These are phyloP conservation scores for Serendipita sp. DNA, from an alignment of 768 basidiomycete species.

Conservation along the genomic window DNA sequence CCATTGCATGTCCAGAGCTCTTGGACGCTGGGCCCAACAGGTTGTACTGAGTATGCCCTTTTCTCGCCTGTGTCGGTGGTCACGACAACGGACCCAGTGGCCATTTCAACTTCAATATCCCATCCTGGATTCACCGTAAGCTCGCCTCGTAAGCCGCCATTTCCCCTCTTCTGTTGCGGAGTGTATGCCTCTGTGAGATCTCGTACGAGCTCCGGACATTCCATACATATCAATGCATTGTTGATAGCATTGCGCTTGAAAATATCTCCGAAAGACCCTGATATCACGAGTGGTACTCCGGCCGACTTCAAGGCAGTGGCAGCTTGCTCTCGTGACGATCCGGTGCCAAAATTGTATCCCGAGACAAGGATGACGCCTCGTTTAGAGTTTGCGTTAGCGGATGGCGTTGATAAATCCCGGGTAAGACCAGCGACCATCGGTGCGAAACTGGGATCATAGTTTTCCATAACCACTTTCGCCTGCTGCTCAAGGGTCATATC, in stretches of 20 bases:
- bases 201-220: constrained; percentile 74
- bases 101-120: constrained; percentile 48
- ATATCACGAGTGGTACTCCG: constrained; percentile 81
- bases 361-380: constrained; percentile 68
- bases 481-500: constrained; percentile 92
- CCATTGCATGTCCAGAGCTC: constrained; percentile 95
- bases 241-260: constrained; percentile 99
- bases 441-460: constrained; percentile 87
- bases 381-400: constrained; percentile 21
- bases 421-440: constrained; percentile 41
- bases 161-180: constrained; percentile 55
- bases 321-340: constrained; percentile 95
- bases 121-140: constrained; percentile 67
- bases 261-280: constrained; percentile 98
- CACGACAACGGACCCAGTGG: constrained; percentile 51
- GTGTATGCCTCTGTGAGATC: constrained; percentile 68
- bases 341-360: constrained; percentile 98
- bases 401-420: constrained; percentile 7
- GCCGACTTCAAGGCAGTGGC: constrained; percentile 93
- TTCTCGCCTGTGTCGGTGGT: constrained; percentile 30
- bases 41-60: constrained; percentile 45
- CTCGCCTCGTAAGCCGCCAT: constrained; percentile 68
- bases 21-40: constrained; percentile 87
- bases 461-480: constrained; percentile 97
- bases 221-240: constrained; percentile 90